Evolutionary conservation across 257 asterid species (phyloP), one percentile per base, ranked within the genome.

Genomic region (Rauvolfia tetraphylla): DNA sequence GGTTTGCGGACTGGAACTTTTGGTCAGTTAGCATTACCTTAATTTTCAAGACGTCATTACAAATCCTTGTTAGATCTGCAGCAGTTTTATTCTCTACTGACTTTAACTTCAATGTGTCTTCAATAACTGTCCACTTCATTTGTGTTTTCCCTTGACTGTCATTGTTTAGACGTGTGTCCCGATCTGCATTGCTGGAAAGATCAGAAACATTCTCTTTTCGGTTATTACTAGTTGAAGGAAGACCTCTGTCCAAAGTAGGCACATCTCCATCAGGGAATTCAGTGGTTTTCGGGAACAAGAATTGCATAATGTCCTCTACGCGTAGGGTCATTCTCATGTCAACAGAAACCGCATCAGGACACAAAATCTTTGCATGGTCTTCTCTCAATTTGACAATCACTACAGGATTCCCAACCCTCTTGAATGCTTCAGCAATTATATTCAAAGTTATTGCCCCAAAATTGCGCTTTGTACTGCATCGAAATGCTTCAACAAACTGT

Each of bases 381-480:
- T 76, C 80, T 42, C 59, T 58, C 44, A 75, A 25, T 66, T 69
- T 76, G 17, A 87, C 87, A 75, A 84, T 72, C 66, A 89, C 83
- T 25, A 88, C 56, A 49, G 95, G 97, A 81, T 89, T 87, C 23
- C 88, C 86, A 3, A 83, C 77, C 29, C 54, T 49, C 68, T 79
- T 76, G 71, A 85, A 84, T 14, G 95, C 97, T 71, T 51, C 81
- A 9, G 88, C 88, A 68, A 87, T 58, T 23, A 70, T 76, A 61
- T 78, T 51, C 22, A 27, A 14, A 76, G 42, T 20, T 23, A 75
- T 20, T 18, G 75, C 68, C n/a, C n/a, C 29, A 42, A 22, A 6
- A n/a, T 27, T 73, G 12, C 23, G 54, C 80, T 31, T 71, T 58
- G 20, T 33, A 22, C 75, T 70, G 56, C 27, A 72, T n/a, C 17